phyloP scores from a whole-genome alignment of 2,329 filamentous ascomycete genomes.

The Pyricularia sp. region DNA sequence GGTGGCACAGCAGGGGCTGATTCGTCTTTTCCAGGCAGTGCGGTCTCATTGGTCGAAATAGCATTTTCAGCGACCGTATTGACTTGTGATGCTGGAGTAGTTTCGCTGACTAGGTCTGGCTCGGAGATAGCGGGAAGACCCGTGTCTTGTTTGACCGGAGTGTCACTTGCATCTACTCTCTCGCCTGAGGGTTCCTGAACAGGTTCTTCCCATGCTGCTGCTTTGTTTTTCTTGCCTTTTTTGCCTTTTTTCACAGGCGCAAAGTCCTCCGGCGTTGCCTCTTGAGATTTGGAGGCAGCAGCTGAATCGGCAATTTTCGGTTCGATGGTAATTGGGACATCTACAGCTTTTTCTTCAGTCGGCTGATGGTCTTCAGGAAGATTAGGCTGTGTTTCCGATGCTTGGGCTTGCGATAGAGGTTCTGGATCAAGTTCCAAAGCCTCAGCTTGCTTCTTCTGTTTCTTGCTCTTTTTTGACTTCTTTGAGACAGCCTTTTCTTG shows the following conservation, averaged over 20 bases:
- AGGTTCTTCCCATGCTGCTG: not conserved
- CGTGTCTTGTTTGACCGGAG: not conserved
- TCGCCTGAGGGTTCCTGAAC: not conserved
- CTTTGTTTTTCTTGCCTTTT: not conserved
- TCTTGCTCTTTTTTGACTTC: slow-evolving; percentile 18
- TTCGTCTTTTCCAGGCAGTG: not conserved
- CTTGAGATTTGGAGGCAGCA: not conserved
- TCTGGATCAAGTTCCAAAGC: not conserved
- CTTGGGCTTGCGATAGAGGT: not conserved
- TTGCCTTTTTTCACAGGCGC: not conserved
- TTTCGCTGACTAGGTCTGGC: not conserved
- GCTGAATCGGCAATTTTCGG: not conserved
- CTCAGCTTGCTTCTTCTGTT: slow-evolving; percentile 9
- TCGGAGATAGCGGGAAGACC: not conserved
- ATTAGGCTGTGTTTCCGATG: not conserved
- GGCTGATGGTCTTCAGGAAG: not conserved
- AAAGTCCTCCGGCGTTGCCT: not conserved
- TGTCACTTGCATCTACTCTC: not conserved
- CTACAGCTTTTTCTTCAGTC: not conserved
- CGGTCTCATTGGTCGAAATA: not conserved
- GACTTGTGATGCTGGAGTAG: not conserved
- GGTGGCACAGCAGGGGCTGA: not conserved
- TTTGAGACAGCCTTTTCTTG: slow-evolving; percentile 4
- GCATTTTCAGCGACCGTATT: not conserved
- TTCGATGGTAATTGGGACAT: not conserved